A percentile compares a stretch with the other conserved stretches of the same genome.
phyloP scores from a whole-genome alignment of 805 yeast genomes.

The Spathaspora hagerdaliae region DNA sequence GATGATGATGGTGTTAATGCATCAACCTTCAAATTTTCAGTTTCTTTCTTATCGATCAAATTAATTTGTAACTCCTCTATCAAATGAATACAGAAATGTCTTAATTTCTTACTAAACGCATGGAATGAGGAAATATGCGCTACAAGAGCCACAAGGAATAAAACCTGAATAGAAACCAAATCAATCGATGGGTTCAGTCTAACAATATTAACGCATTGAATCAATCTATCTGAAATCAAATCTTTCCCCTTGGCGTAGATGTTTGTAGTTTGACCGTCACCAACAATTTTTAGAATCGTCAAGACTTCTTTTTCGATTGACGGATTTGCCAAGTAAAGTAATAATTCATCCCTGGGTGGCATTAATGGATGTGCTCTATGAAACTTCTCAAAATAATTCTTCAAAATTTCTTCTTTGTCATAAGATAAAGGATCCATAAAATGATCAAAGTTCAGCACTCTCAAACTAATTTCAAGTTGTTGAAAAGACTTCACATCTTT shows the following conservation, averaged over 20 bases:
- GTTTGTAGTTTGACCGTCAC: slow-evolving; percentile 40
- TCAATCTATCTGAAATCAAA: slow-evolving; percentile 13
- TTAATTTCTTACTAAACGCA: slow-evolving; percentile 38
- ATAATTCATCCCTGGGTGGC: slow-evolving; percentile 35
- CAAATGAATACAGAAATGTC: slow-evolving; percentile 39
- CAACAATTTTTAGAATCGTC: slow-evolving; percentile 44
- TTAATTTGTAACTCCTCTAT: slow-evolving; percentile 35
- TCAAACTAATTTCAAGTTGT: slow-evolving; percentile 2
- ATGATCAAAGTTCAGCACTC: slow-evolving; percentile 4
- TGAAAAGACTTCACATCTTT: slow-evolving; percentile 6
- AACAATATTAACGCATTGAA: slow-evolving; percentile 14
- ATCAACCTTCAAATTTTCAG: not conserved
- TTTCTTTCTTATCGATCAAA: slow-evolving; percentile 25
- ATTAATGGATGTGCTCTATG: slow-evolving; percentile 44
- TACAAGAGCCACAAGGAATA: slow-evolving; percentile 38
- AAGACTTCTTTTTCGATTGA: slow-evolving; percentile 40
- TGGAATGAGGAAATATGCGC: slow-evolving; percentile 52
- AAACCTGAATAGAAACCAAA: slow-evolving; percentile 39
- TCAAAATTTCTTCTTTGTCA: slow-evolving; percentile 8
- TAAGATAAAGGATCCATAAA: slow-evolving; percentile 8
- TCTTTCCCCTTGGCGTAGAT: slow-evolving; percentile 10
- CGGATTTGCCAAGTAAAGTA: slow-evolving; percentile 25
- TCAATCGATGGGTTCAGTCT: slow-evolving; percentile 23
- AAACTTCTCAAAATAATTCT: slow-evolving; percentile 9
- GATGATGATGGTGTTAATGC: slow-evolving; percentile 1